Base-by-base conservation (phyloP, 78 protist species). In the Chrysochromulina tobinii region DNA sequence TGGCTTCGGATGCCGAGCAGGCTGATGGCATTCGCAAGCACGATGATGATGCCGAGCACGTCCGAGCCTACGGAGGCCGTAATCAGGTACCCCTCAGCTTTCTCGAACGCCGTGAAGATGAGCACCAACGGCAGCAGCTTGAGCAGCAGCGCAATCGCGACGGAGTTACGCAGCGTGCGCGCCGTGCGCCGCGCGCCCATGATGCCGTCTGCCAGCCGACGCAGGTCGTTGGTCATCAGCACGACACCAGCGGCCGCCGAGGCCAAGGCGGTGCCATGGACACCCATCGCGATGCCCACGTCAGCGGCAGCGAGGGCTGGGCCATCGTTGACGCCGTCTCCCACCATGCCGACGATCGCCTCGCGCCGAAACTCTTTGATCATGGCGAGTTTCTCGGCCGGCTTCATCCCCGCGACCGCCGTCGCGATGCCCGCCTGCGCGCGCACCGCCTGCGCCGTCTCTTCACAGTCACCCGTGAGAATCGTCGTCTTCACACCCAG, bases 251-350 rank as follows among this genome's bases (percentile, higher is more conserved):
- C 83, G 27, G 83, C 83, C 58, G 3, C 58, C 23, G 83, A 6
- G 58, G 83, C 83, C 58, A 75, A 50, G 20, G 83, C 83, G 58
- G 83, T 50, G 58, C 83, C 83, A 54, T 75, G 83, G 7, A 75
- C 83, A 12, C 83, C 83, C 83, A 75, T 75, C 58, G 83, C 83
- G 6, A 75, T 15, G 83, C 83, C 83, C 27, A 75, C 57, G 83
- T 75, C 83, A 17, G 83, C 83, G 17, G 83, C 51, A 23, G 83
- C 83, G 18, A 75, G 83, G 18, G 83, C 83, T 2, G 79, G 79
- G 51, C 79, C 79, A 17, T 69, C 79, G 79, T 69, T 69, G 25
- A 69, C 79, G 2, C 83, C 83, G 57, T 75, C 83, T 54, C 83
- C 57, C 18, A 75, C 11, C 83, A 38, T 50, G 23, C 21, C 83